Base-by-base conservation (phyloP, 805 yeast species). In the Tetrapisispora fleetii region DNA sequence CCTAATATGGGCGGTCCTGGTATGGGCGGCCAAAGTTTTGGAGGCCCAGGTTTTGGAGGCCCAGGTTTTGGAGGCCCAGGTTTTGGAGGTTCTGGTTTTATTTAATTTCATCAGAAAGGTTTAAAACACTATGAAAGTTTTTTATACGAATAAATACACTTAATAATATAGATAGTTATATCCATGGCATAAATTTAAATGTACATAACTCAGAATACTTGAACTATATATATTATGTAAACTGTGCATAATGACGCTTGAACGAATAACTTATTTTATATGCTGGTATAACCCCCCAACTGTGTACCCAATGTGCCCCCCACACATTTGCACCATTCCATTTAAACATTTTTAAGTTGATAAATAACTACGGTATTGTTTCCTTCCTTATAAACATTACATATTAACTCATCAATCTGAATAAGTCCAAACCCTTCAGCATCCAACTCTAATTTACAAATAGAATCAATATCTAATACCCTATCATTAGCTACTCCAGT, bases 401-500 rank as follows among this genome's bases (percentile, higher is more conserved):
- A 57, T 11, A 50, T 48, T 9, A 58, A 52, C 10, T 52, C 47
- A 2, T 53, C 51, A 27, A 56, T 57, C 30, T 55, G 50, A 2
- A 64, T 44, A 13, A 56, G 36, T 11, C 58, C 64, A 49, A 54
- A 63, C 3, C 67, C 66, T 17, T 62, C 58, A 14, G 48, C 43
- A 46, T 61, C 62, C 21, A 64, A 44, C 17, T 56, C 53, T 27
- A 56, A 49, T 28, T 54, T 54, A 16, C 56, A 51, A 16, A 65
- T 47, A 13, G 55, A 53, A 5, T 48, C 50, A 22, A 64, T 56
- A 37, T 64, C 67, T 21, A 48, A 53, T 21, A 54, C 43, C 35
- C 65, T 54, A 11, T 55, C 55, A 32, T 59, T 55, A 2, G 67
- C 68, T 13, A 64, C 50, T 3, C 68, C 69, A 4, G 62, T 56